Evolutionary conservation across 176 grass and related monocot genomes (phyloP), one percentile per base, ranked within the genome.

Genomic region (Triticum aestivum): DNA sequence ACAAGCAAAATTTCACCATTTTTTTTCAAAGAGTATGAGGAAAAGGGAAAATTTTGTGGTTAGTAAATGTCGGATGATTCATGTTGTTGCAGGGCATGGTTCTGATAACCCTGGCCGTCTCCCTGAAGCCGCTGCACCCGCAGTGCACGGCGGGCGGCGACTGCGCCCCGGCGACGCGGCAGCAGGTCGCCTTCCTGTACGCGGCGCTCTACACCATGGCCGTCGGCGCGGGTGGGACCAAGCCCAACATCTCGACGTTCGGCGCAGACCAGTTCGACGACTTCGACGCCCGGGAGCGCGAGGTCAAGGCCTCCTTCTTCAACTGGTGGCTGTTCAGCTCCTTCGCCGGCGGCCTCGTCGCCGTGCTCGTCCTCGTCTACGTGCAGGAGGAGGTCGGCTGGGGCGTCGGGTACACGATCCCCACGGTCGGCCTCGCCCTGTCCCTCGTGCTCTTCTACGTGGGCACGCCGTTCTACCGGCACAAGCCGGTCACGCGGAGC

Each of bases 281-380:
- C 85, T 90, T 86, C 6, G 83, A 97, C 65, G 14, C 54, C 0
- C 67, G 77, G 29, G 94, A 94, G 79, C 51, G 85, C 66, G 47
- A 34, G 52, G 47, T 81, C 3, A 93, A 97, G 88, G 38, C 56
- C 17, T 90, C 94, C 30, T 96, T 96, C 81, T 96, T 96, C 89
- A 96, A 96, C 86, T 96, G 94, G 94, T 96, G 94, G 94, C 87
- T 96, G 78, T 93, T 96, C 82, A 91, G 94, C 73, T 89, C 91
- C 32, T 96, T 96, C 74, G 11, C 82, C 1, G 94, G 91, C 38
- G 91, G 62, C 11, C 86, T 96, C 5, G 39, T 91, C 21, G 91
- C 94, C 82, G 82, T 86, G 11, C 81, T 93, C 20, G 88, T 80
- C 15, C 89, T 93, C 14, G 91, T 96, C 49, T 96, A 86, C 87